Evolutionary conservation across 2,329 filamentous ascomycete genomes (phyloP).

Genomic region (Arthrobotrys pseudoclavata): DNA sequence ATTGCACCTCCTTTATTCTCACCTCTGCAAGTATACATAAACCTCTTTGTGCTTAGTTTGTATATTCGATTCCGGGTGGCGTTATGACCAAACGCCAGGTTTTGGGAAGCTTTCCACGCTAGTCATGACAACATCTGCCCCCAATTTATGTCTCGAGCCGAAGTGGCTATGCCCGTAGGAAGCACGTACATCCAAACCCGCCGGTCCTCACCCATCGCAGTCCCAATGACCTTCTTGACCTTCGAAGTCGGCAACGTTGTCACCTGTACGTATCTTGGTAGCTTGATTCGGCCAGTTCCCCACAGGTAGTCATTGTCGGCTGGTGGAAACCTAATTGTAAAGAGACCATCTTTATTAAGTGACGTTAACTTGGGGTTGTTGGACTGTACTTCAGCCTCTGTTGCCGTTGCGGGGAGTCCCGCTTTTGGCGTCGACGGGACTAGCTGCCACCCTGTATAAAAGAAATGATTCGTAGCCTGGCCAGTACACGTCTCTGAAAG

Average conservation of each 20-base stretch:
- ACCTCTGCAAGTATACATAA: constrained; percentile 46
- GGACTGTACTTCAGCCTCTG: constrained; percentile 26
- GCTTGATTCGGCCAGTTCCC: constrained; percentile 1
- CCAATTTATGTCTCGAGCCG: constrained; percentile 4
- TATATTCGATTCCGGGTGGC: constrained; percentile 20
- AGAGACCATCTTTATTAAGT: constrained; percentile 31
- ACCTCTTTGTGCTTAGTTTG: constrained; percentile 41
- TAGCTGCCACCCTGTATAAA: constrained; percentile 38
- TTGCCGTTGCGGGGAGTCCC: constrained; percentile 1
- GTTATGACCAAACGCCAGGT: constrained; percentile 43
- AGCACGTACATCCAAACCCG: constrained; percentile 24
- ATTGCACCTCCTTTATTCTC: constrained; percentile 26
- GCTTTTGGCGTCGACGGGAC: constrained; percentile 1
- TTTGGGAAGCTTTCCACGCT: constrained; percentile 26
- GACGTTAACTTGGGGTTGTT: constrained; percentile 24
- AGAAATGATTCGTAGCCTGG: constrained; percentile 8
- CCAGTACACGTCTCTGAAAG: constrained; percentile 20
- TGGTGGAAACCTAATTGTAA: constrained; percentile 3
- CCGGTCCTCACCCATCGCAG: constrained; percentile 13
- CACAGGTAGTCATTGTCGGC: constrained; percentile 14
- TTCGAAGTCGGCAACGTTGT: constrained; percentile 19
- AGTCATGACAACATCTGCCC: constrained; percentile 27
- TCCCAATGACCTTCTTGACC: not conserved
- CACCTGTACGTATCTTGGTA: constrained; percentile 38
- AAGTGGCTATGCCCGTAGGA: constrained; percentile 40